Percentiles rank a stretch among this genome's conserved stretches.
phyloP scores from a whole-genome alignment of 1,139 yeast genomes.

The Taphrina sp. region DNA sequence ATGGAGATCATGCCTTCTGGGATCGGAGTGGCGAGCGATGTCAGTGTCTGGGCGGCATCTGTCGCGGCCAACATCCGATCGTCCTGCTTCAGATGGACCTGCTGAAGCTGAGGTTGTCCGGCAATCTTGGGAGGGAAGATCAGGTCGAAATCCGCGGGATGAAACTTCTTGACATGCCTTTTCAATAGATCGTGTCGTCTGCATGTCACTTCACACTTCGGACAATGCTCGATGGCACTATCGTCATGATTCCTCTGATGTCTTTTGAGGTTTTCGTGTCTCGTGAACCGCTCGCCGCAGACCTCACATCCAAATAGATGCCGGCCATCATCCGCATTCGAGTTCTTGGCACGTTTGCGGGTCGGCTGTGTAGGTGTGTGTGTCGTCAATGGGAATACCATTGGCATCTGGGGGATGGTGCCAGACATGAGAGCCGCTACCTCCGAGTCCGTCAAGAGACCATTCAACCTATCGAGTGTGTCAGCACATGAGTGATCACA shows the following conservation, averaged over 20 bases:
- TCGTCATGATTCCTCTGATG: conserved; percentile 29
- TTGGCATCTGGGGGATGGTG: conserved; percentile 15
- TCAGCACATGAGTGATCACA: background rate
- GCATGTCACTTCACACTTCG: conserved; percentile 23
- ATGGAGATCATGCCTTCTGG: conserved; percentile 18
- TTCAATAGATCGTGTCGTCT: conserved; percentile 28
- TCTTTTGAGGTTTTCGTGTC: conserved; percentile 28
- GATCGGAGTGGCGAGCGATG: conserved; percentile 26
- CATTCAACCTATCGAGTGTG: background rate
- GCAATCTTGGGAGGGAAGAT: conserved; percentile 22
- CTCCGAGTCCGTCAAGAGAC: conserved; percentile 12
- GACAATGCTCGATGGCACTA: conserved; percentile 29
- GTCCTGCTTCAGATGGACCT: conserved; percentile 13
- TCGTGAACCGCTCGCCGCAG: conserved; percentile 30
- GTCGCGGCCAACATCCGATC: conserved; percentile 27
- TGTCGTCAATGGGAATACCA: conserved; percentile 5
- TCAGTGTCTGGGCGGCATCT: conserved; percentile 28
- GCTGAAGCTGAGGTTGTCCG: conserved; percentile 2
- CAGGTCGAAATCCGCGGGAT: conserved; percentile 12
- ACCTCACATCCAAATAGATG: conserved; percentile 26
- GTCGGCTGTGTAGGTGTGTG: conserved; percentile 1
- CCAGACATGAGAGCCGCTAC: conserved; percentile 25
- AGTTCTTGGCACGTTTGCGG: conserved; percentile 21
- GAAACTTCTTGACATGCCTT: conserved; percentile 29
- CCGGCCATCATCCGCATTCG: conserved; percentile 24